These are phyloP conservation scores for Mercurialis annua DNA, from an alignment of 345 rosid species.

Conservation along the genomic window DNA sequence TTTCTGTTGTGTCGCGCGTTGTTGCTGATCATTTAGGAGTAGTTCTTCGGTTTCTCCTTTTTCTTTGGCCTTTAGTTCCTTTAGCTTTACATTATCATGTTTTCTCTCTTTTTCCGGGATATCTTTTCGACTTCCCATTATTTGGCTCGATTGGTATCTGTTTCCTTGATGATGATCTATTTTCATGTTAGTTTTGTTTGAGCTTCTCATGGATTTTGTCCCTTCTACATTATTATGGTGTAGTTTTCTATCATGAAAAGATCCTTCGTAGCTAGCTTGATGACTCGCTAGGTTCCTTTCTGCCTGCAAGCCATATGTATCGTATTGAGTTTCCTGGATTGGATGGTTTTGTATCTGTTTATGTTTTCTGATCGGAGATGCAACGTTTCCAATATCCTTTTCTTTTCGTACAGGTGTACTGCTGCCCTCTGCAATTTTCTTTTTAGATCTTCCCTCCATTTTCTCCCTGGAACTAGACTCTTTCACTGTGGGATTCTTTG, in stretches of 20 bases:
- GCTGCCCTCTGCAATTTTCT: conserved; percentile 29
- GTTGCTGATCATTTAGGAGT: conserved; percentile 34
- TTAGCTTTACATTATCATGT: conserved; percentile 33
- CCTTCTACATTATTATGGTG: conserved; percentile 31
- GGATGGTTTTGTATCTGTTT: conserved; percentile 33
- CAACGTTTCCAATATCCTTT: conserved; percentile 29
- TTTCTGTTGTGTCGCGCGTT: conserved; percentile 18
- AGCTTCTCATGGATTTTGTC: conserved; percentile 24
- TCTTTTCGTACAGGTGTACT: conserved; percentile 23
- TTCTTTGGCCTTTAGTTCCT: conserved; percentile 33
- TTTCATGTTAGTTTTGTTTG: conserved; percentile 19
- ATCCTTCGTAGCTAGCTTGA: conserved; percentile 29
- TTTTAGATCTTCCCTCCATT: conserved; percentile 9
- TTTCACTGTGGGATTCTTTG: conserved; percentile 28
- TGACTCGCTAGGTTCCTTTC: conserved; percentile 23
- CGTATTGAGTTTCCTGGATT: conserved; percentile 25
- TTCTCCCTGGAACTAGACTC: conserved; percentile 31
- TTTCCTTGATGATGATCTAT: conserved; percentile 32
- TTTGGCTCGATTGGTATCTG: conserved; percentile 13
- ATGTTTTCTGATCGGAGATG: conserved; percentile 20
- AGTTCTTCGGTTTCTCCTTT: conserved; percentile 27
- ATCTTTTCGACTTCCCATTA: conserved; percentile 27
- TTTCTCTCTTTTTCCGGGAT: conserved; percentile 34
- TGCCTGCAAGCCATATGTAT: conserved; percentile 13
- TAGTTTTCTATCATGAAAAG: conserved; percentile 27